These are phyloP conservation scores for Curvularia eragrostidis DNA, from an alignment of 2,329 filamentous ascomycete species.

Conservation along the genomic window DNA sequence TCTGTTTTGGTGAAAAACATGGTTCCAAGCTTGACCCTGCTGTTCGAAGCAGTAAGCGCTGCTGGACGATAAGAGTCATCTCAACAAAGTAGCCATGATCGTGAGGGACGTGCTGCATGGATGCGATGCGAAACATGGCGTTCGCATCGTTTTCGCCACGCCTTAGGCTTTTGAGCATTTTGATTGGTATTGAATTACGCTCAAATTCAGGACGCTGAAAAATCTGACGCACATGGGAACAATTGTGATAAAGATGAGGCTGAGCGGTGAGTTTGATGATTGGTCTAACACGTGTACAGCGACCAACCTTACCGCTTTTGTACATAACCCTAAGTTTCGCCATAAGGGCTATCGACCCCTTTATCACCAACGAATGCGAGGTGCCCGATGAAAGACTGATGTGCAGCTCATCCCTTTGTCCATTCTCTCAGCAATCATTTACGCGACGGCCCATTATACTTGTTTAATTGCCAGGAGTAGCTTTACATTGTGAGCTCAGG, in stretches of 20 bases:
- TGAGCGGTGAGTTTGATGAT: conserved; percentile 17
- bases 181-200: conserved; percentile 6
- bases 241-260: conserved; percentile 12
- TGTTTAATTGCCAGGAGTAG: not conserved
- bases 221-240: conserved; percentile 1
- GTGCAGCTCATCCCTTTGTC: not conserved
- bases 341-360: not conserved
- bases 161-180: not conserved
- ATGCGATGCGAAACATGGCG: conserved; percentile 5
- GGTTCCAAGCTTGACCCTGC: conserved; percentile 1
- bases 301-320: conserved; percentile 4
- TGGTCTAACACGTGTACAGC: conserved; percentile 14
- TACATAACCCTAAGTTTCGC: not conserved
- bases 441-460: not conserved
- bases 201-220: not conserved
- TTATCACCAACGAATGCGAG: conserved; percentile 2
- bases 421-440: not conserved
- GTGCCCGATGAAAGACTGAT: not conserved
- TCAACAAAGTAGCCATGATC: not conserved
- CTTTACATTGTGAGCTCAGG: not conserved
- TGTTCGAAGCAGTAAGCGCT: not conserved
- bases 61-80: conserved; percentile 14
- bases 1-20: conserved; percentile 2
- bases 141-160: conserved; percentile 7
- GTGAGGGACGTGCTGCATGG: not conserved